A percentile compares a stretch with the other conserved stretches of the same genome.
These are phyloP conservation scores for Myxozyma melibiosi DNA, from an alignment of 805 yeast genomes.

Conservation along the genomic window DNA sequence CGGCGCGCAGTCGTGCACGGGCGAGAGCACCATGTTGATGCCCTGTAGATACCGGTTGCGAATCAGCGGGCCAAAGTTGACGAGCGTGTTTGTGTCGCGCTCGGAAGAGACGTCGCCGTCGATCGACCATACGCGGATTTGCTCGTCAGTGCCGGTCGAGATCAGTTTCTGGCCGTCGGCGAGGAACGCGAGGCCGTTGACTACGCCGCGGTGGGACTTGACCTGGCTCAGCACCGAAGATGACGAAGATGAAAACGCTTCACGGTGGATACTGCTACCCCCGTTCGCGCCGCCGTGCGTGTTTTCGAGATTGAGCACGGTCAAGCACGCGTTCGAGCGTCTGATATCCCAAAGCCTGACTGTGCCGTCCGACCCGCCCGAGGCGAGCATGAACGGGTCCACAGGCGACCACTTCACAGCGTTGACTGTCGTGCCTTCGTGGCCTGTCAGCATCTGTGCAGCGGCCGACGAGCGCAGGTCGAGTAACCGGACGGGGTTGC, in stretches of 20 bases:
- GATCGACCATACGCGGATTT: conserved; percentile 76
- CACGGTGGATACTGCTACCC: conserved; percentile 26
- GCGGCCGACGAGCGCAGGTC: conserved; percentile 31
- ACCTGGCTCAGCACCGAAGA: conserved; percentile 29
- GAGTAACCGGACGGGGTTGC: conserved; percentile 61
- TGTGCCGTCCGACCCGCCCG: conserved; percentile 82
- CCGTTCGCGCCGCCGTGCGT: background rate
- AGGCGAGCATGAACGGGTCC: conserved; percentile 61
- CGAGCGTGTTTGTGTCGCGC: conserved; percentile 52
- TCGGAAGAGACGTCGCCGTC: conserved; percentile 45
- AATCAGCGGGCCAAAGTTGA: conserved; percentile 77
- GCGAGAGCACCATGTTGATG: conserved; percentile 57
- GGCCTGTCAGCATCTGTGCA: conserved; percentile 29
- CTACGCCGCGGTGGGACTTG: conserved; percentile 75
- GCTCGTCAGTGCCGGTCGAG: conserved; percentile 79
- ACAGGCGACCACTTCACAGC: conserved; percentile 77
- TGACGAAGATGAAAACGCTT: conserved; percentile 22
- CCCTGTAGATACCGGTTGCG: conserved; percentile 64
- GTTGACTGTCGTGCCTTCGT: conserved; percentile 43
- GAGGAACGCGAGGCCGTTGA: conserved; percentile 79
- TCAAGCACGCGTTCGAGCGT: conserved; percentile 62
- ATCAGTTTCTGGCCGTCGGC: conserved; percentile 62
- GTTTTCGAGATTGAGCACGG: conserved; percentile 59
- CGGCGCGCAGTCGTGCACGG: conserved; percentile 54
- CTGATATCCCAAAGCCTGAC: conserved; percentile 86